Evolutionary conservation across 495 filamentous ascomycete species (phyloP).

Genomic region (Talaromyces proteolyticus): DNA sequence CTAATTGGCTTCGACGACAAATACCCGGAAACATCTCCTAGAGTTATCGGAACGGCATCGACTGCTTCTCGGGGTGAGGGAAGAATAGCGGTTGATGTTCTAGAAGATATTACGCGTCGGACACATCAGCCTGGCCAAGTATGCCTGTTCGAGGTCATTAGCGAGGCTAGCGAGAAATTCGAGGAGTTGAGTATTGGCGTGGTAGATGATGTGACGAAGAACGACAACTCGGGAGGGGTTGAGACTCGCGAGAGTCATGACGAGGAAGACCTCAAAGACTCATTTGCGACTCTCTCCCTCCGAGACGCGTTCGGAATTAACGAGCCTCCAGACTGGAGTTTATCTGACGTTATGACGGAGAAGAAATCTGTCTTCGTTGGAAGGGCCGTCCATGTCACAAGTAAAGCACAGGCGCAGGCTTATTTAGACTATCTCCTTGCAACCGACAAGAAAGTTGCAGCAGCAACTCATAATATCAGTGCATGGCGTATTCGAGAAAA

Average conservation of each 20-base stretch:
- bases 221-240: conserved; percentile 1
- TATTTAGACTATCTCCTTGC: conserved; percentile 68
- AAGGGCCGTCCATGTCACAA: conserved; percentile 60
- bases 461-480: conserved; percentile 87
- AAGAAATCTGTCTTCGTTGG: conserved; percentile 88
- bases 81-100: conserved; percentile 55
- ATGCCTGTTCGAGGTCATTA: conserved; percentile 83
- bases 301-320: conserved; percentile 30
- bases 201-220: conserved; percentile 7
- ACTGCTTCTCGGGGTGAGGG: conserved; percentile 56
- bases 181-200: conserved; percentile 40
- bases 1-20: conserved; percentile 59
- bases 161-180: conserved; percentile 41
- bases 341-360: conserved; percentile 67
- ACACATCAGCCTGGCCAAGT: conserved; percentile 69
- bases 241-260: conserved; percentile 10
- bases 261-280: conserved; percentile 7
- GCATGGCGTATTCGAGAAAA: conserved; percentile 55
- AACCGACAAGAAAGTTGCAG: conserved; percentile 73
- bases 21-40: conserved; percentile 69
- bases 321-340: conserved; percentile 55
- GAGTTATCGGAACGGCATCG: conserved; percentile 58
- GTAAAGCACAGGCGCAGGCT: conserved; percentile 58
- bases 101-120: conserved; percentile 56
- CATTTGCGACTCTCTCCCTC: conserved; percentile 22